Evolutionary conservation across 208 protist species (phyloP).

Genomic region (Trypanosoma vivax): DNA sequence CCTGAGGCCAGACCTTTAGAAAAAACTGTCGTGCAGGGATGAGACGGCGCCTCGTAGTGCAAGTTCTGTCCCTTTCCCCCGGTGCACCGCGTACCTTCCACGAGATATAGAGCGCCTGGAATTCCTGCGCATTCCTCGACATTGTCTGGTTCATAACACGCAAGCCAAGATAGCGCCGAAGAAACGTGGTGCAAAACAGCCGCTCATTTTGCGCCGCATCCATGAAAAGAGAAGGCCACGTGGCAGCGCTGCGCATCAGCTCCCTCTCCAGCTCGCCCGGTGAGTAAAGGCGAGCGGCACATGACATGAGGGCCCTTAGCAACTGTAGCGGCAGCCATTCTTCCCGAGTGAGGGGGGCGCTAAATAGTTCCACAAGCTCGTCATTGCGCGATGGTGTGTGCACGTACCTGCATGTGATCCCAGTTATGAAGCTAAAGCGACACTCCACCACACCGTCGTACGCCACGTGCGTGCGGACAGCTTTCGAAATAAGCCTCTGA

Average conservation of each 20-base stretch:
- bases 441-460: conserved; percentile 18
- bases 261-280: neutral
- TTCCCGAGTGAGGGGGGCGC: neutral
- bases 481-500: neutral
- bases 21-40: conserved; percentile 6
- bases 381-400: neutral
- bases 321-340: conserved; percentile 15
- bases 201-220: conserved; percentile 7
- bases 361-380: conserved; percentile 15
- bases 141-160: conserved; percentile 20
- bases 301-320: conserved; percentile 8
- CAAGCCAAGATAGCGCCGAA: conserved; percentile 21
- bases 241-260: neutral
- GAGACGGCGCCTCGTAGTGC: conserved; percentile 12
- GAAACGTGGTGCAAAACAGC: conserved; percentile 22
- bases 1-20: conserved; percentile 9
- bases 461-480: conserved; percentile 7
- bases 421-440: conserved; percentile 19
- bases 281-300: conserved; percentile 9
- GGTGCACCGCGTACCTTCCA: conserved; percentile 12
- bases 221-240: conserved; percentile 23
- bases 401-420: conserved; percentile 14
- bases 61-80: neutral
- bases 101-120: conserved; percentile 18
- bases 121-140: conserved; percentile 1